Percentiles rank a stretch among this genome's conserved stretches.
These are phyloP conservation scores for Diaporthe sp. DNA, from an alignment of 2,329 filamentous ascomycete genomes.

Conservation along the genomic window DNA sequence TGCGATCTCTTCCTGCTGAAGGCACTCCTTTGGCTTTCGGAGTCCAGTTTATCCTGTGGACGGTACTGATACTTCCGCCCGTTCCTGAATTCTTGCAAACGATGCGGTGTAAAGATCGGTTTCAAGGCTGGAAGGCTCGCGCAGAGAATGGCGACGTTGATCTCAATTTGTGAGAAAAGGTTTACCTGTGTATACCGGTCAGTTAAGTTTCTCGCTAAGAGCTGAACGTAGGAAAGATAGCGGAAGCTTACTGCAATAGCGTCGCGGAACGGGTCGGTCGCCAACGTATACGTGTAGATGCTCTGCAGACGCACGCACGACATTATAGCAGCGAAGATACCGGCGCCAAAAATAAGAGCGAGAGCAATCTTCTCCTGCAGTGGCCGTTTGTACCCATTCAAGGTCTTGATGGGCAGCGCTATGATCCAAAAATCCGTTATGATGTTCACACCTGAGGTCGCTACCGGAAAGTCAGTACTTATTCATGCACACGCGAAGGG, in stretches of 20 bases:
- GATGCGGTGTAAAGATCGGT: conserved; percentile 53
- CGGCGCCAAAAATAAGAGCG: conserved; percentile 56
- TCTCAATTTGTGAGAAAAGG: conserved; percentile 61
- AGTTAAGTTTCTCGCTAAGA: background rate
- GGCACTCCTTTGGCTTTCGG: background rate
- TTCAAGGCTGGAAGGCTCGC: conserved; percentile 63
- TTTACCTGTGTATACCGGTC: conserved; percentile 45
- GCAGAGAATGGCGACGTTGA: conserved; percentile 63
- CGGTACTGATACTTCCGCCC: background rate
- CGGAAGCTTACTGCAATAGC: conserved; percentile 17
- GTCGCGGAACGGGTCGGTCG: conserved; percentile 50
- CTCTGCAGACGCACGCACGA: conserved; percentile 55
- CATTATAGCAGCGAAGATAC: conserved; percentile 52
- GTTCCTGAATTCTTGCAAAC: background rate
- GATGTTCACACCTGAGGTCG: conserved; percentile 59
- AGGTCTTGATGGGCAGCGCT: conserved; percentile 56
- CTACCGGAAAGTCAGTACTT: conserved; percentile 40
- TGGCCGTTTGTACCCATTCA: conserved; percentile 60
- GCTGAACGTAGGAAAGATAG: background rate
- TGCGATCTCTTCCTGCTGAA: conserved; percentile 10
- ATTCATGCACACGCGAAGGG: background rate
- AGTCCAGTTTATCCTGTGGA: background rate
- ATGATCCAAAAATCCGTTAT: conserved; percentile 61
- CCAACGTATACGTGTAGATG: conserved; percentile 52
- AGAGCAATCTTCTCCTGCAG: conserved; percentile 64